Base-by-base conservation (phyloP, 1,284 basidiomycete species). In the Cutaneotrichosporon sp. region DNA sequence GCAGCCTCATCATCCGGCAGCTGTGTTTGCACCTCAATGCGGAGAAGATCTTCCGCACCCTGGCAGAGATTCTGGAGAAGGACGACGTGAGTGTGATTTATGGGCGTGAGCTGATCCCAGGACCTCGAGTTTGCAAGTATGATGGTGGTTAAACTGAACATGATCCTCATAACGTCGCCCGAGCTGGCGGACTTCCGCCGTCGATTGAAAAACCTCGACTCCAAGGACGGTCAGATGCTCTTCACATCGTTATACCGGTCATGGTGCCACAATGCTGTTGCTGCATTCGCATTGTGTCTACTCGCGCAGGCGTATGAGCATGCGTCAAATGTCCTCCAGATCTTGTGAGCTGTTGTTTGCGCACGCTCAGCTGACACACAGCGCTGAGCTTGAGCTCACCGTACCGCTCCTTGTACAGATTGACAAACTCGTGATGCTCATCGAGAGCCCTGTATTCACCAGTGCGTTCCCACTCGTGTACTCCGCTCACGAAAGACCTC, bases 221-320 rank as follows among this genome's bases (percentile, higher is more conserved):
- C 87, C n/a, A 84, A 90, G 70, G 96, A 98, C 61, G 92, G 93
- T 1, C 91, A 97, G 76, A 73, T 75, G 71, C 75, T 98, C 22
- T 99, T 98, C 69, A 88, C 86, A 1, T 88, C 87, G 0, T 77
- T 99, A 17, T 98, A 98, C 70, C 82, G 90, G 32, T 97, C 91
- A 34, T 99, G 96, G 94, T 97, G 92, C 71, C 96, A 98, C 69
- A 97, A 97, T 67, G 88, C 96, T 0, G 92, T 98, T 22, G 88
- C 96, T 0, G 91, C 92, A 0, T 96, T 99, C 68, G 90, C 91
- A 1, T 80, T 99, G 4, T 99, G 96, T 72, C 80, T 99, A 19
- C 79, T 98, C 11, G 92, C 94, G 0, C 96, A 98, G 75, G 93
- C 94, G 4, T 99, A 98, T 66, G 96, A 99, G 70, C 96, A 98